These are phyloP conservation scores for Pleurotus citrinopileatus DNA, from an alignment of 768 basidiomycete genomes.

Conservation along the genomic window DNA sequence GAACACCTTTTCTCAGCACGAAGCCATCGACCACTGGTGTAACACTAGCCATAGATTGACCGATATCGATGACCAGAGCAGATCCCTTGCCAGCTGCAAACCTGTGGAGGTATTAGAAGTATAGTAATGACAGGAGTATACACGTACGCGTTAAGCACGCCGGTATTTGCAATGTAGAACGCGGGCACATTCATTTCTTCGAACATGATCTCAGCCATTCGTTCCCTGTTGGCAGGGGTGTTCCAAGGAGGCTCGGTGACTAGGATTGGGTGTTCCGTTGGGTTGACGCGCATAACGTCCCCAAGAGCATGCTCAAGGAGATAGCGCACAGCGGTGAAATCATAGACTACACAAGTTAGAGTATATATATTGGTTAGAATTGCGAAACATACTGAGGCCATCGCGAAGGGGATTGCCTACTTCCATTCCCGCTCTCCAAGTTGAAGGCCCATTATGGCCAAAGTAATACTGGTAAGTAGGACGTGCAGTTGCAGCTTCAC, in stretches of 20 bases:
- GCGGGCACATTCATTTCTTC: conserved; percentile 94
- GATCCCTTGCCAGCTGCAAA: conserved; percentile 97
- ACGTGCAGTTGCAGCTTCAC: conserved; percentile 27
- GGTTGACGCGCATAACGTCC: conserved; percentile 72
- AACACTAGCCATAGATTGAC: conserved; percentile 84
- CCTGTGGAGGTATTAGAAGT: conserved; percentile 33
- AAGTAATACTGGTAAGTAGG: conserved; percentile 66
- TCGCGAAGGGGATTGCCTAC: conserved; percentile 80
- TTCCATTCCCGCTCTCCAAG: conserved; percentile 92
- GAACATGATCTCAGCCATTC: conserved; percentile 97
- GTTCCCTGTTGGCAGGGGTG: conserved; percentile 85
- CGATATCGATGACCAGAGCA: conserved; percentile 94
- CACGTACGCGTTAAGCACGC: conserved; percentile 87
- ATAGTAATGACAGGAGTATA: not conserved
- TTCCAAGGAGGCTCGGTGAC: conserved; percentile 98
- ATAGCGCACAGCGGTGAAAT: conserved; percentile 72
- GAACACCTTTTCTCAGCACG: conserved; percentile 88
- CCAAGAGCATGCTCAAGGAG: conserved; percentile 73
- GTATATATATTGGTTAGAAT: not conserved
- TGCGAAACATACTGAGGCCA: conserved; percentile 65
- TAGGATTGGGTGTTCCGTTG: conserved; percentile 87
- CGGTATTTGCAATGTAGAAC: conserved; percentile 94
- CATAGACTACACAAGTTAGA: conserved; percentile 45
- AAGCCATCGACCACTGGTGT: conserved; percentile 98
- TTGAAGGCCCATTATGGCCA: conserved; percentile 83